Percentiles rank a stretch among this genome's conserved stretches.
Evolutionary conservation across 1,284 basidiomycete genomes (phyloP).

Genomic region (Takashimella koratensis): DNA sequence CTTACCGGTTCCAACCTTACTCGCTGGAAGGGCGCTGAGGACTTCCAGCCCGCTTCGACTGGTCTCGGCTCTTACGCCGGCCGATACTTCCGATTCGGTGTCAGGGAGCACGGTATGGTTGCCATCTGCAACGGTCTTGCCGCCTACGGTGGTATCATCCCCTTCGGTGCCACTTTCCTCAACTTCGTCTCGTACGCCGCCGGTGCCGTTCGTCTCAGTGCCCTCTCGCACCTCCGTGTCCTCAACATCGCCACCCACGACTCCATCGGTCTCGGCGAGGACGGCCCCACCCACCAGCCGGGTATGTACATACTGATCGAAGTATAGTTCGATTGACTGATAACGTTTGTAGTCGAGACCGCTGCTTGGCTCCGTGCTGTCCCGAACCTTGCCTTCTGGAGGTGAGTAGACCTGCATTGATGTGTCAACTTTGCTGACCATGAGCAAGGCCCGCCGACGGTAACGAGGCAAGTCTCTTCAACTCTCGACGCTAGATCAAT

Average conservation of each 20-base stretch:
- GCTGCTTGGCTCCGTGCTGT: constrained; percentile 80
- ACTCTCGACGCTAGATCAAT: no score
- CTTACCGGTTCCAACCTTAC: constrained; percentile 90
- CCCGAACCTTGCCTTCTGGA: constrained; percentile 88
- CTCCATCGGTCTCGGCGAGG: constrained; percentile 84
- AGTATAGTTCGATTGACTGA: background rate
- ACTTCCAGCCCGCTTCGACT: constrained; percentile 89
- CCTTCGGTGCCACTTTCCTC: constrained; percentile 85
- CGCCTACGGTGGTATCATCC: constrained; percentile 77
- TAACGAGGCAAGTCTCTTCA: no score
- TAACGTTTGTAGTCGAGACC: constrained; percentile 62
- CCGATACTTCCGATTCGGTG: constrained; percentile 92
- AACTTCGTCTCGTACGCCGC: constrained; percentile 93
- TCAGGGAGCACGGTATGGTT: constrained; percentile 95
- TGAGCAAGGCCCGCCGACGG: constrained; percentile 91
- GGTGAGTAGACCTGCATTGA: constrained; percentile 5
- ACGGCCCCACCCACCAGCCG: constrained; percentile 95
- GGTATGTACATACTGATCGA: background rate
- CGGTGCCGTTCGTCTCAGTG: constrained; percentile 86
- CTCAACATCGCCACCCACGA: constrained; percentile 69
- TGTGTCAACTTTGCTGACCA: background rate
- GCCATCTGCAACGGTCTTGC: constrained; percentile 86
- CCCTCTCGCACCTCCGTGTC: constrained; percentile 84
- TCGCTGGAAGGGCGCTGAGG: constrained; percentile 67
- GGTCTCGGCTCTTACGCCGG: constrained; percentile 79